phyloP scores from a whole-genome alignment of 345 rosid species.

The Acer negundo region DNA sequence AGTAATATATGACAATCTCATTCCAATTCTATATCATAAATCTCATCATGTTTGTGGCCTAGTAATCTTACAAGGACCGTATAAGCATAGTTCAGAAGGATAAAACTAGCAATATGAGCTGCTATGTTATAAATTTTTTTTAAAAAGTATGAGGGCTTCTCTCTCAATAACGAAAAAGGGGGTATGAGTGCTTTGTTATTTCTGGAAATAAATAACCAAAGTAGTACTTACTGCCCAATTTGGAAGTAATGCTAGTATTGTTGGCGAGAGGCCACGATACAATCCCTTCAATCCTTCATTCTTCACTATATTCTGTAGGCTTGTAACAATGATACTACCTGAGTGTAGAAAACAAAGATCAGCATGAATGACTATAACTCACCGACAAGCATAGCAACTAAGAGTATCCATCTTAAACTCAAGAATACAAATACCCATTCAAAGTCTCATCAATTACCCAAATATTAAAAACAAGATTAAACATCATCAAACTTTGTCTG shows the following conservation, averaged over 20 bases:
- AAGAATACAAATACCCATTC: neutral
- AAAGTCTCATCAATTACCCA: neutral
- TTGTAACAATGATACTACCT: conserved; percentile 82
- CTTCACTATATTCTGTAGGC: conserved; percentile 59
- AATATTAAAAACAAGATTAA: neutral
- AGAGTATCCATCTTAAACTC: conserved; percentile 14
- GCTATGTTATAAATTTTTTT: neutral
- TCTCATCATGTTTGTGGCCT: neutral
- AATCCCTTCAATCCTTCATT: conserved; percentile 79
- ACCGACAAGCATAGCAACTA: conserved; percentile 21
- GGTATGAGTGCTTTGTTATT: neutral
- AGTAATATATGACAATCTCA: neutral
- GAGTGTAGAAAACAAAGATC: conserved; percentile 20
- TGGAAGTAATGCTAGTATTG: conserved; percentile 86
- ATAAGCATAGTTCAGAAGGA: neutral
- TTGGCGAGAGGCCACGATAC: conserved; percentile 96
- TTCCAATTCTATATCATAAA: neutral
- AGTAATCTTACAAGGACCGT: neutral
- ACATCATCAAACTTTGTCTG: neutral
- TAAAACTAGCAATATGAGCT: neutral
- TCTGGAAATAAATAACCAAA: neutral
- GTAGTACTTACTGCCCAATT: conserved; percentile 89
- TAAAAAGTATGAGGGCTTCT: neutral
- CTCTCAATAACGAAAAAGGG: conserved; percentile 5
- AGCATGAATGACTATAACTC: neutral